These are phyloP conservation scores for Leccinum arenicola DNA, from an alignment of 768 basidiomycete genomes.

Conservation along the genomic window DNA sequence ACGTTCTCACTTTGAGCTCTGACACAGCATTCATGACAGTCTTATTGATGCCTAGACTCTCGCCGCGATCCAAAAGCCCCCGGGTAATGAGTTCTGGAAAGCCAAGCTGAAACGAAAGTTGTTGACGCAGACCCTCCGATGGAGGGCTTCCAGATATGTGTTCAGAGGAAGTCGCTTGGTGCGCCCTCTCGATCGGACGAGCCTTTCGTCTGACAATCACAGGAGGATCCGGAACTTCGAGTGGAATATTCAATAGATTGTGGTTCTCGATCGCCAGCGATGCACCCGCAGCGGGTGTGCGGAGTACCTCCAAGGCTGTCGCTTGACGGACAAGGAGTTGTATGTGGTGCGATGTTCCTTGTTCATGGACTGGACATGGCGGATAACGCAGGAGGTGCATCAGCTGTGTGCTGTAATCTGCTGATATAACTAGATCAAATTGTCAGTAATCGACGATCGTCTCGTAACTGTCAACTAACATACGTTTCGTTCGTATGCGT, in stretches of 20 bases:
- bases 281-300: constrained; percentile 72
- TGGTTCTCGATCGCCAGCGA: constrained; percentile 80
- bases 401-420: constrained; percentile 84
- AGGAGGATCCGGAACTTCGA: constrained; percentile 56
- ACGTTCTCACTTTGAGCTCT: constrained; percentile 62
- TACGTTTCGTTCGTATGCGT: constrained; percentile 81
- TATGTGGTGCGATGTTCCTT: constrained; percentile 51
- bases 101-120: constrained; percentile 45
- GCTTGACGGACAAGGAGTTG: constrained; percentile 83
- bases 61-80: constrained; percentile 70
- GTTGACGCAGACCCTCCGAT: constrained; percentile 38
- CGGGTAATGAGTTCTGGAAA: constrained; percentile 72
- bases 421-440: constrained; percentile 62
- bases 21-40: constrained; percentile 78
- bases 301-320: constrained; percentile 68
- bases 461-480: constrained; percentile 38
- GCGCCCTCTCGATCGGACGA: constrained; percentile 32
- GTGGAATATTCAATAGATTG: constrained; percentile 68
- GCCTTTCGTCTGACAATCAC: constrained; percentile 36
- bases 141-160: constrained; percentile 19
- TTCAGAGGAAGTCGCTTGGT: constrained; percentile 24
- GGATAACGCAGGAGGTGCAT: constrained; percentile 88
- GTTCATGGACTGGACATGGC: constrained; percentile 32
- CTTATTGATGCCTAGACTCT: constrained; percentile 81
- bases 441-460: constrained; percentile 10